Evolutionary conservation across 352 stramenopile genomes (phyloP).

Genomic region (Phytophthora capsici): DNA sequence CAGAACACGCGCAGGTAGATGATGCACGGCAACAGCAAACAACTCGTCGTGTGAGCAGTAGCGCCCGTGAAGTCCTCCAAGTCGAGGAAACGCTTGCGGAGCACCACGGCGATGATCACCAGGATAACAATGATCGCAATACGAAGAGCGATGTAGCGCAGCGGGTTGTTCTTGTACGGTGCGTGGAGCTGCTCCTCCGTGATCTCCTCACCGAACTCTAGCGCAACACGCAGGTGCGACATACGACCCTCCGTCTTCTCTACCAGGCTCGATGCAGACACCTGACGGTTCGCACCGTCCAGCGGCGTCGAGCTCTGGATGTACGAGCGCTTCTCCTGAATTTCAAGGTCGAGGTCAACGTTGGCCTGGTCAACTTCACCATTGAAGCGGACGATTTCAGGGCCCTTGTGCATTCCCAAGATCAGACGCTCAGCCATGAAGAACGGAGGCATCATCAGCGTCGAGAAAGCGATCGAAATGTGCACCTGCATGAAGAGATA

Average conservation of each 20-base stretch:
- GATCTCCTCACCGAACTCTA: slow-evolving; percentile 40
- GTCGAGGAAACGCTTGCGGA: slow-evolving; percentile 57
- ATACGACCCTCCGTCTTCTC: slow-evolving; percentile 22
- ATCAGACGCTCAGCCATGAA: neutral
- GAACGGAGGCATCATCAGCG: slow-evolving; percentile 44
- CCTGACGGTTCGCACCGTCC: neutral
- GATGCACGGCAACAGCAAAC: slow-evolving; percentile 54
- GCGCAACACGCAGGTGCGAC: slow-evolving; percentile 4
- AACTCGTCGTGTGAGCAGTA: slow-evolving; percentile 34
- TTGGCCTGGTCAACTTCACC: neutral
- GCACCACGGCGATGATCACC: slow-evolving; percentile 45
- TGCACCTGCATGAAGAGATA: neutral
- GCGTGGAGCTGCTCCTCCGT: slow-evolving; percentile 27
- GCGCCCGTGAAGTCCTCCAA: slow-evolving; percentile 53
- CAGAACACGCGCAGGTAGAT: slow-evolving; percentile 58
- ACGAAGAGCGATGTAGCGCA: slow-evolving; percentile 25
- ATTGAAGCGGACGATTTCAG: neutral
- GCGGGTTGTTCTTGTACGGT: slow-evolving; percentile 24
- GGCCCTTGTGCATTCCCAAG: neutral
- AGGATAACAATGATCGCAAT: slow-evolving; percentile 46
- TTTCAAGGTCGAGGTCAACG: neutral
- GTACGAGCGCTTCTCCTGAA: neutral
- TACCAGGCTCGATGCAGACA: slow-evolving; percentile 7
- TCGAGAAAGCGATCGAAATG: slow-evolving; percentile 5
- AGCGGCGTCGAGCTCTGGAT: neutral